These are phyloP conservation scores for Colletotrichum shisoi DNA, from an alignment of 2,329 filamentous ascomycete genomes.

Conservation along the genomic window DNA sequence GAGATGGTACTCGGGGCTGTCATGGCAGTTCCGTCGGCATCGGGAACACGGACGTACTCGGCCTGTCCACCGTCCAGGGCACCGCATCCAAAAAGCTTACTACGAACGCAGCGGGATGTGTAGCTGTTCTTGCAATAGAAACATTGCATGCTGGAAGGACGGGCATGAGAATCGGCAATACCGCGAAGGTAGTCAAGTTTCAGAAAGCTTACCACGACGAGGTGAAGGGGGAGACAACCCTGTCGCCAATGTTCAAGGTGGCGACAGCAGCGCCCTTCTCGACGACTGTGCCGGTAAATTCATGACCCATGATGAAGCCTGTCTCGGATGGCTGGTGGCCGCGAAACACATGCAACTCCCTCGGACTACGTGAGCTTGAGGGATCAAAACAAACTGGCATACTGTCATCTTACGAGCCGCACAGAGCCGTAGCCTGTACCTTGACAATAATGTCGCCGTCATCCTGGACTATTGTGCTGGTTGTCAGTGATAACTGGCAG, in stretches of 20 bases:
- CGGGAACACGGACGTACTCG: conserved; percentile 81
- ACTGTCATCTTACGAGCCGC: conserved; percentile 73
- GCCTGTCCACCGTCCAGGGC: conserved; percentile 80
- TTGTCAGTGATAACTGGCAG: conserved; percentile 16
- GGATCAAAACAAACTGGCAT: conserved; percentile 19
- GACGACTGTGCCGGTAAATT: conserved; percentile 81
- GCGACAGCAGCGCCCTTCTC: conserved; percentile 73
- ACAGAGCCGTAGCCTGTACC: conserved; percentile 82
- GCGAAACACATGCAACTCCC: conserved; percentile 86
- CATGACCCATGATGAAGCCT: conserved; percentile 78
- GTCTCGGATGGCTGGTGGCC: conserved; percentile 76
- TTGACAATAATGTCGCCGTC: conserved; percentile 82
- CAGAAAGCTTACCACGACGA: conserved; percentile 69
- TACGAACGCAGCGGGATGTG: conserved; percentile 78
- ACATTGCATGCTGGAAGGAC: conserved; percentile 66
- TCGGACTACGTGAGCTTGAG: conserved; percentile 47
- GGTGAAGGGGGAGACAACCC: conserved; percentile 84
- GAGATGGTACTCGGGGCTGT: conserved; percentile 73
- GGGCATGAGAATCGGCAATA: conserved; percentile 21
- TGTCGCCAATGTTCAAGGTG: conserved; percentile 75
- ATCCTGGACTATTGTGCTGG: conserved; percentile 63
- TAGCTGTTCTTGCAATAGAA: conserved; percentile 84
- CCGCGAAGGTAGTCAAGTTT: background rate
- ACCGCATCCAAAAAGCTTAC: conserved; percentile 73
- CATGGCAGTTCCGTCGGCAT: conserved; percentile 81